These are phyloP conservation scores for Dioscorea zingiberensis DNA, from an alignment of 106 monocot species.

Conservation along the genomic window DNA sequence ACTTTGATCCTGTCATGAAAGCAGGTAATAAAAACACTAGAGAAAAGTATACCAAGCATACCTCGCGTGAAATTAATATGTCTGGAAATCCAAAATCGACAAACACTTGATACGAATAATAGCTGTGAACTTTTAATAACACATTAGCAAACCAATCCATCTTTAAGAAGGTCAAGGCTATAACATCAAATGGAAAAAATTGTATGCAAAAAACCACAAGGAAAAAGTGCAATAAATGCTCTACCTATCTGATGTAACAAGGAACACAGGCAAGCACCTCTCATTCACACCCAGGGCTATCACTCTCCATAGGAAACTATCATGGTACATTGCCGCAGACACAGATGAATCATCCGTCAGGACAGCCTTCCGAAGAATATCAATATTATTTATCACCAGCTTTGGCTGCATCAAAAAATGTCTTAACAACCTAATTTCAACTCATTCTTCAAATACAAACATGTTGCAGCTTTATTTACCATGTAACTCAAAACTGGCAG, in stretches of 20 bases:
- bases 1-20: background rate
- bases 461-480: too few species aligned
- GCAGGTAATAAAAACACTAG: background rate
- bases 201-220: background rate
- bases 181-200: background rate
- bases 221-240: background rate
- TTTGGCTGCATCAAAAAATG: conserved; percentile 65
- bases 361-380: conserved; percentile 62
- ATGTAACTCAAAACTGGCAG: too few species aligned
- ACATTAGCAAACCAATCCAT: background rate
- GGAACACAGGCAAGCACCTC: conserved; percentile 71
- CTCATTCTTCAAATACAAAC: too few species aligned
- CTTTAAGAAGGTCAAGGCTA: background rate
- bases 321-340: conserved; percentile 72
- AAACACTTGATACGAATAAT: conserved; percentile 88
- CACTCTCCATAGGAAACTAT: conserved; percentile 86
- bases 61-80: conserved; percentile 91
- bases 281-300: conserved; percentile 77
- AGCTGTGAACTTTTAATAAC: conserved; percentile 41
- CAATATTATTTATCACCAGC: conserved; percentile 82
- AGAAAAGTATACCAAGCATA: conserved; percentile 18
- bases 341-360: conserved; percentile 56
- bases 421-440: too few species aligned
- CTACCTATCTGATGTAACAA: conserved; percentile 82
- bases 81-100: conserved; percentile 85